Evolutionary conservation across 495 filamentous ascomycete genomes (phyloP), one percentile per base, ranked within the genome.

Genomic region (Annulohypoxylon moriforme): DNA sequence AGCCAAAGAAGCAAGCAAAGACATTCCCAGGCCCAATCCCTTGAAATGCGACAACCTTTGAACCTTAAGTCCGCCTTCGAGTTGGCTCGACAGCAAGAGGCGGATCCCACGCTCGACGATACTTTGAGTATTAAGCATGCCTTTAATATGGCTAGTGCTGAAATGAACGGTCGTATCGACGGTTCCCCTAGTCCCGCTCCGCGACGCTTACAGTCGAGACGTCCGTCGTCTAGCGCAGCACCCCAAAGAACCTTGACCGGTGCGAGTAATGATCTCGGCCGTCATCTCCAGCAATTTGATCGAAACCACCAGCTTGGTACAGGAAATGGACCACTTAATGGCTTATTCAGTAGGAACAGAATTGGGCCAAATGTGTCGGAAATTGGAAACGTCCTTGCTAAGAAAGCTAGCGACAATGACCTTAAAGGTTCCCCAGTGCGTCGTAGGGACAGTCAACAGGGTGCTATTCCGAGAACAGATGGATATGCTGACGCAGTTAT

Each of bases 161-260:
- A 78, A 58, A 67, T 68, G 56, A 64, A 82, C 44, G 76, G 60
- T 1, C 79, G 73, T 50, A 79, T 78, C 34, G 78, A 82, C 53
- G 82, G 75, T 4, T 85, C 84, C 13, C 84, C 84, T 46, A 86
- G 84, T 64, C 83, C 83, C 4, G 82, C 83, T 2, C 83, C 84
- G 8, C 78, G 84, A 25, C 47, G 73, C 4, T 81, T 76, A 66
- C 79, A 78, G 13, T 47, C 67, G 5, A 76, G 77, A 25, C 77
- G 76, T 29, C 75, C 75, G 3, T 72, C 74, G 6, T 64, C 66
- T 61, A 74, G 70, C 49, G 65, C 68, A 22, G 47, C 62, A 22
- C 53, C 71, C 11, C 74, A 70, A n/a, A 77, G 58, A 29, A 14
- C 66, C 27, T 40, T 47, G 14, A 62, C 61, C 13, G 52, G 33